Base-by-base conservation (phyloP, 129 eudicot species). In the Sambucus nigra region DNA sequence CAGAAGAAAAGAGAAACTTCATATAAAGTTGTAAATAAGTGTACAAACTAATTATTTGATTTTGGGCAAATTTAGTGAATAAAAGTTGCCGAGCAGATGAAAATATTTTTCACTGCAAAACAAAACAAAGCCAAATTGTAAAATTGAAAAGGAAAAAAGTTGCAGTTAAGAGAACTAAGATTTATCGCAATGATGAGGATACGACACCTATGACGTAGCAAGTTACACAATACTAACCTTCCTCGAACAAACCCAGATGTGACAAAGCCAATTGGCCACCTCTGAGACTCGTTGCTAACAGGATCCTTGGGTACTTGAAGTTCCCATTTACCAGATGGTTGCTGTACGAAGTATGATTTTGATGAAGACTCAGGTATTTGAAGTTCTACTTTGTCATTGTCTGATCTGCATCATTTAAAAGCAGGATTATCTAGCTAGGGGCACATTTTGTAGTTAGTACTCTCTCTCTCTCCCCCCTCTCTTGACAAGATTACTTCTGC, bases 201-300 rank as follows among this genome's bases (percentile, higher is more conserved):
- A 24, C 2, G 7, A 48, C 7, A 25, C 3, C 3, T 21, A 48
- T 48, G 19, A 38, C 29, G 28, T 20, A 24, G 57, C 25, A 62
- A 26, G 50, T 29, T 35, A 16, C 6, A 29, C 4, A 44, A 41
- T 29, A 71, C 76, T 23, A 54, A 76, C 99, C 96, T 82, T 75
- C 99, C 99, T n/a, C 63, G 80, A 55, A 92, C 91, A 69, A 86
- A 92, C 53, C 96, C 99, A 25, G 82, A 69, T 24, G 96, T 86
- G 24, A 92, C 81, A 55, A 86, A 92, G 15, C 96, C 99, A 60
- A 92, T 70, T 17, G 96, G 96, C 78, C 84, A 71, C 63, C 99
- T 77, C 66, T 60, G 72, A 20, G 78, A 71, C 54, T 79, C 88
- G 39, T 25, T 55, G 23, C 66, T 72, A 57, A 52, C 61, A 57